These are phyloP conservation scores for Myochromella boudieri DNA, from an alignment of 768 basidiomycete species.

Conservation along the genomic window DNA sequence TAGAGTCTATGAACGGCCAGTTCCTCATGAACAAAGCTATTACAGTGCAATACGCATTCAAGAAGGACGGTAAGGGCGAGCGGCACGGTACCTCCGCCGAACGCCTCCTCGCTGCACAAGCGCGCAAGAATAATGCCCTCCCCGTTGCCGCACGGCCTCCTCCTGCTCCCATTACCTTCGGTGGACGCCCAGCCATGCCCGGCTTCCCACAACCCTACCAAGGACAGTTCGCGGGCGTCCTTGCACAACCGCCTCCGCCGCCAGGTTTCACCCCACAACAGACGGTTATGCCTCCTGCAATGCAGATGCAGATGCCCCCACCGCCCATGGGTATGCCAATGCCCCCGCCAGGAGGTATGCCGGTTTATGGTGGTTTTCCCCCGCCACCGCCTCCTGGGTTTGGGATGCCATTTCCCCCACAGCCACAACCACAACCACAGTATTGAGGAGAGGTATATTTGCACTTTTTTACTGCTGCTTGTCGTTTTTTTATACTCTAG, in stretches of 20 bases:
- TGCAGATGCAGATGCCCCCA: constrained; percentile 34
- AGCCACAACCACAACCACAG: constrained; percentile 41
- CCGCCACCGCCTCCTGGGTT: constrained; percentile 72
- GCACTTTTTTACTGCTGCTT: not conserved
- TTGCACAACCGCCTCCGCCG: constrained; percentile 81
- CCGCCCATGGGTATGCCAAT: constrained; percentile 32
- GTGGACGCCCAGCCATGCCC: constrained; percentile 62
- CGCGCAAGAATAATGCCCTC: constrained; percentile 91
- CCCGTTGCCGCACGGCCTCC: constrained; percentile 78
- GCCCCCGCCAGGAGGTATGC: constrained; percentile 31
- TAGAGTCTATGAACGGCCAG: constrained; percentile 96
- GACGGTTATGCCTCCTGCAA: constrained; percentile 55
- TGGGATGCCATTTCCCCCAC: constrained; percentile 46
- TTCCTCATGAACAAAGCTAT: constrained; percentile 99
- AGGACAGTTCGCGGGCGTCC: constrained; percentile 91
- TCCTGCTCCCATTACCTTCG: constrained; percentile 72
- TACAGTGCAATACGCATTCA: constrained; percentile 97
- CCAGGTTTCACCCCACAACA: constrained; percentile 78
- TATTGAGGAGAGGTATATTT: constrained; percentile 22
- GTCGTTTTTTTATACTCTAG: constrained; percentile 16
- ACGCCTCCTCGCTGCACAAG: constrained; percentile 91
- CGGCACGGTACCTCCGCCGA: constrained; percentile 97
- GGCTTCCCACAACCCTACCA: constrained; percentile 78
- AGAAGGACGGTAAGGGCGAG: constrained; percentile 98
- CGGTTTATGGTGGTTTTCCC: constrained; percentile 52